These are phyloP conservation scores for Xylaria cubensis DNA, from an alignment of 495 filamentous ascomycete genomes.

Conservation along the genomic window DNA sequence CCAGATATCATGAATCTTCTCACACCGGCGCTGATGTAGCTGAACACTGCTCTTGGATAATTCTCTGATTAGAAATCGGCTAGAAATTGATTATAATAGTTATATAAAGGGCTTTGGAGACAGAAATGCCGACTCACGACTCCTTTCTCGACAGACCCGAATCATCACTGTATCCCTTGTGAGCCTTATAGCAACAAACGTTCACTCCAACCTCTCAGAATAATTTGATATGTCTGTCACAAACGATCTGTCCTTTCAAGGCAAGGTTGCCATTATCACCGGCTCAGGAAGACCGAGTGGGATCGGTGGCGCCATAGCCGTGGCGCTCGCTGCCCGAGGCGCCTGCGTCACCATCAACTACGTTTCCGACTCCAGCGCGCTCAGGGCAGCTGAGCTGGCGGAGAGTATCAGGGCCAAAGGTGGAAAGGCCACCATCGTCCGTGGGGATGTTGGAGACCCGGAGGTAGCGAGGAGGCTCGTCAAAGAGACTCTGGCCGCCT, in stretches of 20 bases:
- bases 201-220: constrained; percentile 3
- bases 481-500: constrained; percentile 37
- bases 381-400: constrained; percentile 42
- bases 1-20: background rate
- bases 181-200: constrained; percentile 22
- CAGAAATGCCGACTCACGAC: constrained; percentile 24
- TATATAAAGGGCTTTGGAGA: constrained; percentile 25
- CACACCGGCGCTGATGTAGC: background rate
- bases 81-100: background rate
- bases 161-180: constrained; percentile 16
- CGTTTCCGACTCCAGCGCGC: constrained; percentile 42
- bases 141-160: constrained; percentile 19
- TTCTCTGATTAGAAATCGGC: background rate
- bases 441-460: constrained; percentile 36
- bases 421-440: constrained; percentile 44
- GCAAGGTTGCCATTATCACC: constrained; percentile 60
- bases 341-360: constrained; percentile 32
- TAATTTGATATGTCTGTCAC: constrained; percentile 2
- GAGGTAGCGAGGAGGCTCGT: constrained; percentile 42
- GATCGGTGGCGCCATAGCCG: constrained; percentile 55
- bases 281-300: constrained; percentile 53
- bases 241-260: constrained; percentile 46
- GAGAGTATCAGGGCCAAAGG: constrained; percentile 32
- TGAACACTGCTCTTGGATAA: constrained; percentile 3
- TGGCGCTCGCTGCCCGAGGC: constrained; percentile 47